Evolutionary conservation across 176 grass and related monocot species (phyloP).

Genomic region (Lolium multiflorum): DNA sequence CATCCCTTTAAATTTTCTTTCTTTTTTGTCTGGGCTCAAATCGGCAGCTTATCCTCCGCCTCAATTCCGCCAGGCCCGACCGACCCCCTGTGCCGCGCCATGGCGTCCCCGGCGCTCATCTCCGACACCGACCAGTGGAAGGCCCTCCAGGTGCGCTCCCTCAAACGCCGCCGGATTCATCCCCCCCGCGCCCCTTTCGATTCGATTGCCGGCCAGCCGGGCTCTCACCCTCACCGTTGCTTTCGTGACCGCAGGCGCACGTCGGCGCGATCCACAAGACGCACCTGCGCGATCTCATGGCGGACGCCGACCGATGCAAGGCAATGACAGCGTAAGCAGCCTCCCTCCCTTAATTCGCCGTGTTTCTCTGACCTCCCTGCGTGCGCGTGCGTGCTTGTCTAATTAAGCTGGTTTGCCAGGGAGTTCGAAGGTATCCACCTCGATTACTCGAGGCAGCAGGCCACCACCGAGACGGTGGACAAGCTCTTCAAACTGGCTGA

Average conservation of each 20-base stretch:
- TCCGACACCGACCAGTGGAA: slow-evolving; percentile 82
- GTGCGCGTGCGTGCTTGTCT: background rate
- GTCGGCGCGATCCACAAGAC: slow-evolving; percentile 68
- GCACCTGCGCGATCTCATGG: slow-evolving; percentile 84
- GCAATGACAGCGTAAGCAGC: slow-evolving; percentile 88
- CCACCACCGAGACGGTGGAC: slow-evolving; percentile 58
- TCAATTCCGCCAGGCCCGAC: background rate
- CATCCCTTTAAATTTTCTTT: accelerated
- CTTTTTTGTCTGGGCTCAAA: background rate
- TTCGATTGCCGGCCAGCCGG: slow-evolving; percentile 16
- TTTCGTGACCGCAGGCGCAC: slow-evolving; percentile 62
- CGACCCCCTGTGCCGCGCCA: slow-evolving; percentile 18
- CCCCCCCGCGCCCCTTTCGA: slow-evolving; percentile 9
- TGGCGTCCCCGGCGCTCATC: slow-evolving; percentile 78
- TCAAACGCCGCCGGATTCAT: background rate
- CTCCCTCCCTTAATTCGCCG: background rate
- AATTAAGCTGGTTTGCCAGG: slow-evolving; percentile 41
- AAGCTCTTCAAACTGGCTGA: slow-evolving; percentile 92
- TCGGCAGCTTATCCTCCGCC: background rate
- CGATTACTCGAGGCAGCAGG: slow-evolving; percentile 82
- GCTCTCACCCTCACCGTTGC: background rate
- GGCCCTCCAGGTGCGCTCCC: slow-evolving; percentile 57
- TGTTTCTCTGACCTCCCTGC: no score
- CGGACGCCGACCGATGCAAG: slow-evolving; percentile 75
- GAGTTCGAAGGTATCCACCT: slow-evolving; percentile 77